phyloP scores from a whole-genome alignment of 768 basidiomycete genomes.

The Russula sp. region DNA sequence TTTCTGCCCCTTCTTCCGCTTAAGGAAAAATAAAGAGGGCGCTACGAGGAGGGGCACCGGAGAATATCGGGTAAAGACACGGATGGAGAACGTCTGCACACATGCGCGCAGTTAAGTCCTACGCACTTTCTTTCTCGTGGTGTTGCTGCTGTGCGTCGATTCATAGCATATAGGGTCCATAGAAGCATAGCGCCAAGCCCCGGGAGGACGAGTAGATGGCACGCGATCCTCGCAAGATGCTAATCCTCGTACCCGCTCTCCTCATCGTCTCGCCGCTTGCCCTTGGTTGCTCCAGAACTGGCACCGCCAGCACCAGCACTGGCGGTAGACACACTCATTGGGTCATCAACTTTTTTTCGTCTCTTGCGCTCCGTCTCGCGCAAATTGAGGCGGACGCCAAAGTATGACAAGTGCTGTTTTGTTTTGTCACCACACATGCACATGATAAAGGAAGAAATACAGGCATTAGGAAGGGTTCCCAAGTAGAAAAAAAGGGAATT shows the following conservation, averaged over 20 bases:
- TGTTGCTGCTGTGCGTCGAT: not conserved
- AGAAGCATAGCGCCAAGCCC: not conserved
- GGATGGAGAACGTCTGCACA: not conserved
- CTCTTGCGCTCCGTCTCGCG: conserved; percentile 57
- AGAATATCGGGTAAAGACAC: conserved; percentile 1
- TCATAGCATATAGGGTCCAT: conserved; percentile 6
- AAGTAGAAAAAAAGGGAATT: not conserved
- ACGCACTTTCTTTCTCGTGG: not conserved
- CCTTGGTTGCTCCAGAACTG: conserved; percentile 1
- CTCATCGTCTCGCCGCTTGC: conserved; percentile 17
- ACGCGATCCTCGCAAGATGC: not conserved
- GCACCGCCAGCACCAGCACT: not conserved
- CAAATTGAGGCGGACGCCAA: conserved; percentile 57
- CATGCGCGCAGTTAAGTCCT: not conserved
- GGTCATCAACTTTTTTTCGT: conserved; percentile 41
- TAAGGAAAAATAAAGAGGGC: not conserved
- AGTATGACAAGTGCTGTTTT: conserved; percentile 49
- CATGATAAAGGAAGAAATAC: not conserved
- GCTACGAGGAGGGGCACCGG: not conserved
- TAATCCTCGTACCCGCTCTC: conserved; percentile 20
- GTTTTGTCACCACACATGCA: not conserved
- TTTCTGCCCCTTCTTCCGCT: not conserved
- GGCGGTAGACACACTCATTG: conserved; percentile 14
- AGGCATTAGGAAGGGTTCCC: not conserved
- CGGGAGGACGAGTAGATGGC: not conserved